Evolutionary conservation across 495 filamentous ascomycete genomes (phyloP), one percentile per base, ranked within the genome.

Genomic region (Xylaria longipes): DNA sequence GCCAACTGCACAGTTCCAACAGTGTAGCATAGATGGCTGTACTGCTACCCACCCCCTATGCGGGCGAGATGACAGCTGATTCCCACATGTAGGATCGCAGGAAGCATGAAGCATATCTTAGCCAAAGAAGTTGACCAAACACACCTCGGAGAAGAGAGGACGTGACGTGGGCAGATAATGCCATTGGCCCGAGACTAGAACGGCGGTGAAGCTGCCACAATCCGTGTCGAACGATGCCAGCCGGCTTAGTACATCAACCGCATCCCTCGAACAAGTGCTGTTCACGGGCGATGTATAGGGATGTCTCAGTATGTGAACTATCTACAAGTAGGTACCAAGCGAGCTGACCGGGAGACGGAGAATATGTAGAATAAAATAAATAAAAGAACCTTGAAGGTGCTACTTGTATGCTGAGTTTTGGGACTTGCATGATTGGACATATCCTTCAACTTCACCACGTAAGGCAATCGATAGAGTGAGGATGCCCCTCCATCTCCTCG

Each of bases 151-250:
- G 27, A 56, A 65, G 11, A 31, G 45, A 65, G 63, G 63, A 37
- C 63, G 63, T 65, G 63, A 29, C 37, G 63, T 29, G 45, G 45
- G 15, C 31, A 25, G 43, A 15, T 50, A 17, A 35, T 65, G 17
- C 63, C 63, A 65, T 65, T 65, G 63, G 63, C 43, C 20, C 60
- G 1, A 5, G 37, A 62, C 1, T 14, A 12, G 63, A 65, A 65
- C 63, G 63, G 63, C 63, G 63, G 63, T 65, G 63, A 65, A 65
- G 63, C 63, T 50, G 31, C 17, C 0, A 45, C 41, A 27, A 27
- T 54, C 25, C 50, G 4, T 27, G 25, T 15, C 25, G 9, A 54
- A 29, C 12, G 25, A 54, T 54, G 25, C n/a, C n/a, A 22, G 22
- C 22, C 22, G 48, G n/a, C 45, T 48, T 22, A 20, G 5, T 15